Conservation (phyloP, 2,329 filamentous ascomycete species). For the Mycocentrospora acerina region DNA sequence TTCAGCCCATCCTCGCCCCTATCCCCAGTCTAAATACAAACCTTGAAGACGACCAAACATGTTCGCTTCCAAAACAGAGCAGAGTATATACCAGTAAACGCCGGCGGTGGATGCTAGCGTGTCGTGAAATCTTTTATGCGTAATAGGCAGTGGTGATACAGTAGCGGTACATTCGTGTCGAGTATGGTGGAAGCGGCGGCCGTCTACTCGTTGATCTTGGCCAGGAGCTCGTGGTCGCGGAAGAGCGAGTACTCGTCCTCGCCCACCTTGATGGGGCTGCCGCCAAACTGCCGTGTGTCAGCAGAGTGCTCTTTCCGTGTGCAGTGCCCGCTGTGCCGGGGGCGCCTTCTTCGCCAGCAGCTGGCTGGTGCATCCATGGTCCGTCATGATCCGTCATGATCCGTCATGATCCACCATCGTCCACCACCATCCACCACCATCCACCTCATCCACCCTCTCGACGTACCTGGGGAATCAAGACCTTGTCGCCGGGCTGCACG, state of each 20-base stretch:
- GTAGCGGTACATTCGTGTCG: slow-evolving; percentile 21
- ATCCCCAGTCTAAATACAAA: slow-evolving; percentile 13
- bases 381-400: too few species aligned
- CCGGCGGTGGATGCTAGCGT: slow-evolving; percentile 32
- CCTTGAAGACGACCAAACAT: slow-evolving; percentile 12
- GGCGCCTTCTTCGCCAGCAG: too few species aligned
- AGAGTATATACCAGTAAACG: slow-evolving; percentile 30
- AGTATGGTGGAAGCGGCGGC: background rate
- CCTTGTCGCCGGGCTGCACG: slow-evolving; percentile 81
- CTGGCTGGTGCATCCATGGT: too few species aligned
- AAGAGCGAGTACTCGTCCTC: slow-evolving; percentile 96
- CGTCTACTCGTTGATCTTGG: slow-evolving; percentile 94
- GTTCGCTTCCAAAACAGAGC: slow-evolving; percentile 19
- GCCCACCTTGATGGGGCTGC: slow-evolving; percentile 93
- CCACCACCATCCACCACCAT: too few species aligned
- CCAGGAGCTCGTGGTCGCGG: slow-evolving; percentile 95
- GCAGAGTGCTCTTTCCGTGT: slow-evolving; percentile 2
- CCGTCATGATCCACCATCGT: too few species aligned
- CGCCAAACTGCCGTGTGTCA: slow-evolving; percentile 72
- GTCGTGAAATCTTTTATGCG: slow-evolving; percentile 13
- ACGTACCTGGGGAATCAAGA: slow-evolving; percentile 89
- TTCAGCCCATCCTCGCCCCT: background rate
- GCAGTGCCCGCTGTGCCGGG: too few species aligned
- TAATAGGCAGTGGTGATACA: slow-evolving; percentile 31
- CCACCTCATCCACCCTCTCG: too few species aligned